Conservation (phyloP, 306 rosid genomes). For the Corylus heterophylla region DNA sequence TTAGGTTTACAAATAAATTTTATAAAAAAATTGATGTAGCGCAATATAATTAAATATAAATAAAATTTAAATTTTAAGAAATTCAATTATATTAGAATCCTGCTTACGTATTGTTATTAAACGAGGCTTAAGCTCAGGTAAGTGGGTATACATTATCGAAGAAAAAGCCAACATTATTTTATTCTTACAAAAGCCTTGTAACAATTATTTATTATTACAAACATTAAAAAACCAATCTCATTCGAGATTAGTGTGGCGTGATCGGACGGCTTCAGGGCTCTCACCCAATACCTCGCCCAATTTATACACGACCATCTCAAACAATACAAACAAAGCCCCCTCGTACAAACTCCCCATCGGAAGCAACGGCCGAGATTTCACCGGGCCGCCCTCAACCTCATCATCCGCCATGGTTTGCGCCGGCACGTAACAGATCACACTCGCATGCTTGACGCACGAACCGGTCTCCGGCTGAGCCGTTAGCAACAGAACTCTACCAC, state of each 20-base stretch:
- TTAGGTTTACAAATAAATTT: no score
- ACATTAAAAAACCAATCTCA: slow-evolving; percentile 12
- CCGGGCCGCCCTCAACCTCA: slow-evolving; percentile 27
- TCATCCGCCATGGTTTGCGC: slow-evolving; percentile 96
- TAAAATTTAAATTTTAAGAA: no score
- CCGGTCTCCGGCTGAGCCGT: slow-evolving; percentile 86
- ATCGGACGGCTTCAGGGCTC: slow-evolving; percentile 71
- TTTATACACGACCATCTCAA: slow-evolving; percentile 81
- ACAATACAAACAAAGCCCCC: slow-evolving; percentile 86
- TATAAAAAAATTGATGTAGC: no score
- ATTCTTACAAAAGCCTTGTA: no score
- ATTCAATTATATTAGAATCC: no score
- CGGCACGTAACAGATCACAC: slow-evolving; percentile 67
- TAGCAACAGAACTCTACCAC: slow-evolving; percentile 70
- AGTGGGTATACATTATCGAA: no score
- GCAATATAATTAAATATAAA: no score
- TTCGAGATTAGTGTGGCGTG: slow-evolving; percentile 88
- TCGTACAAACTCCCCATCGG: slow-evolving; percentile 93
- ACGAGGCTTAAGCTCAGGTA: no score
- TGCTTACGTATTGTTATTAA: no score
- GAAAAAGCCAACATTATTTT: no score
- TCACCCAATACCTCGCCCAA: slow-evolving; percentile 63
- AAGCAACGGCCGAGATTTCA: slow-evolving; percentile 62
- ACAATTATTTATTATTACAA: no score
- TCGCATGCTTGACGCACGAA: slow-evolving; percentile 65